Evolutionary conservation across 75 land plant genomes (phyloP).

Genomic region (Isoetes taiwanensis): DNA sequence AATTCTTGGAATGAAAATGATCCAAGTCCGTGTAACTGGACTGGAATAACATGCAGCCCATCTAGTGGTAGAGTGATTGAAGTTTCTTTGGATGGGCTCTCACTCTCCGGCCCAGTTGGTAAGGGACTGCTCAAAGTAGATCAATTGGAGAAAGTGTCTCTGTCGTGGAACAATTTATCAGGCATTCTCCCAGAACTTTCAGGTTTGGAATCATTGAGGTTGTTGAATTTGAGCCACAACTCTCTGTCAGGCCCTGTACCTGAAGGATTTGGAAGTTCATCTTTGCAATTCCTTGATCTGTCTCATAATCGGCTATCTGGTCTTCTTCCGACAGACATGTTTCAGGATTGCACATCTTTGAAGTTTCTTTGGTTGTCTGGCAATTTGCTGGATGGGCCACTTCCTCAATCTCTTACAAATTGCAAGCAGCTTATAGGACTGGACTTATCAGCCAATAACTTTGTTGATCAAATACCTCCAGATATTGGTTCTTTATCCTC

Average conservation of each 20-base stretch:
- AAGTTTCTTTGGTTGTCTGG: background rate
- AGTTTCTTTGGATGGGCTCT: constrained; percentile 41
- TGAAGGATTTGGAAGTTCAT: background rate
- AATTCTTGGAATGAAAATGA: constrained; percentile 74
- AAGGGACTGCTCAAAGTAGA: constrained; percentile 50
- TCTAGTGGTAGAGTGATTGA: constrained; percentile 36
- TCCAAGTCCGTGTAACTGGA: constrained; percentile 62
- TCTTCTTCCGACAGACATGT: constrained; percentile 16
- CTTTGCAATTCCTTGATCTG: background rate
- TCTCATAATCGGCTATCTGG: background rate
- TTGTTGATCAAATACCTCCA: constrained; percentile 32
- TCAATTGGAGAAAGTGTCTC: constrained; percentile 32
- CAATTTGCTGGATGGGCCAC: constrained; percentile 25
- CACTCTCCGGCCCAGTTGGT: constrained; percentile 56
- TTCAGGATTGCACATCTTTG: constrained; percentile 45
- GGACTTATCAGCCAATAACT: constrained; percentile 42
- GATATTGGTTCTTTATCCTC: constrained; percentile 32
- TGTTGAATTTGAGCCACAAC: constrained; percentile 44
- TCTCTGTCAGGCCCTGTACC: constrained; percentile 34
- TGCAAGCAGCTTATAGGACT: constrained; percentile 30
- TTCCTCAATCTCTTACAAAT: constrained; percentile 34
- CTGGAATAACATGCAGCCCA: constrained; percentile 44
- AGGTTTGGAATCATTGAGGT: background rate
- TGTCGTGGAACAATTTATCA: constrained; percentile 52
- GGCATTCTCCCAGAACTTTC: constrained; percentile 16